phyloP scores from a whole-genome alignment of 257 asterid species.

The Schizonepeta tenuifolia region DNA sequence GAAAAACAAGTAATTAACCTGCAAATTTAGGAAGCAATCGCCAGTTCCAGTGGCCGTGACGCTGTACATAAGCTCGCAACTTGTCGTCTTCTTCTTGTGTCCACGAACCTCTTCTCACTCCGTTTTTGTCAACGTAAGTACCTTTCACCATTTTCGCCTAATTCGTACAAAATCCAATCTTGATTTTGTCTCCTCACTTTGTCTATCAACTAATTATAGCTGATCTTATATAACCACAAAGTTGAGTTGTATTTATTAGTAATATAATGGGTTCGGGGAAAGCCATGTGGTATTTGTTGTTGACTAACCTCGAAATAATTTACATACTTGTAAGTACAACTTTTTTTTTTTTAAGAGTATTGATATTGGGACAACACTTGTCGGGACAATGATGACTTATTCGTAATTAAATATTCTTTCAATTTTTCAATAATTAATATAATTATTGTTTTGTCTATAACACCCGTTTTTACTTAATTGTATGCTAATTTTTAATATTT shows the following conservation, averaged over 20 bases:
- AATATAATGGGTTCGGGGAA: no score
- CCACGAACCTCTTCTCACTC: conserved; percentile 2
- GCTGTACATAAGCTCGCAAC: neutral
- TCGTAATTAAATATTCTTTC: no score
- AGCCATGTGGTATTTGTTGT: neutral
- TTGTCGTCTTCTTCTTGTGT: neutral
- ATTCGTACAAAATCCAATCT: neutral
- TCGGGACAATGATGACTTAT: no score
- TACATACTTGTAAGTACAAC: no score
- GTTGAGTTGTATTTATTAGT: no score
- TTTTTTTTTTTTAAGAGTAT: no score
- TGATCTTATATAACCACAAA: neutral
- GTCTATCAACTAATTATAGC: neutral
- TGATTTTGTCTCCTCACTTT: neutral
- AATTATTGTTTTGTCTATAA: no score
- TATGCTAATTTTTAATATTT: no score
- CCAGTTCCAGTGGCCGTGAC: conserved; percentile 12
- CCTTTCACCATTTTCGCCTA: neutral
- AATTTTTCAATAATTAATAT: no score
- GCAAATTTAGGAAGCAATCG: conserved; percentile 8
- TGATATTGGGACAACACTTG: no score
- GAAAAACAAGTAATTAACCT: neutral
- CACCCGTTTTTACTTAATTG: no score
- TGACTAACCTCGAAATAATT: neutral
- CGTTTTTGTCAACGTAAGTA: neutral